Evolutionary conservation across 371 early-diverging fungal species (phyloP).

Genomic region (Ordospora colligata): DNA sequence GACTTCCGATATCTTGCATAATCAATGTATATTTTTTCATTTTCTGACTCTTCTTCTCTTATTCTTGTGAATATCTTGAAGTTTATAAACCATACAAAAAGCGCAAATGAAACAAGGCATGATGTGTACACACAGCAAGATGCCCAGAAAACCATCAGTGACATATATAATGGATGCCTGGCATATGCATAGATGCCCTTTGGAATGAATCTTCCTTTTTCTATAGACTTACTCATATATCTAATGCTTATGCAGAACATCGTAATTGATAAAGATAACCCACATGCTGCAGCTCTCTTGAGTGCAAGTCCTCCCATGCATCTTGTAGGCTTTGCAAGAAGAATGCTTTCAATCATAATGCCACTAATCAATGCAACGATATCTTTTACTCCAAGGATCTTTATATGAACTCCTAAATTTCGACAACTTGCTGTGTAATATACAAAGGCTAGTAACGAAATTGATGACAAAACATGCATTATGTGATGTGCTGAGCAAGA

Average conservation of each 20-base stretch:
- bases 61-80: background rate
- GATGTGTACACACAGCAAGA: background rate
- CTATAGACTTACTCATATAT: background rate
- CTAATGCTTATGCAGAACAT: background rate
- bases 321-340: background rate
- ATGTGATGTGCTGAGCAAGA: background rate
- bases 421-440: background rate
- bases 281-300: background rate
- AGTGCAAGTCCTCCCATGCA: background rate
- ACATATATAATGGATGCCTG: background rate
- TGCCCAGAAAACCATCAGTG: background rate
- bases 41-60: background rate
- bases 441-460: background rate
- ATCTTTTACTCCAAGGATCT: background rate
- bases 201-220: background rate
- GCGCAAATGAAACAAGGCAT: background rate
- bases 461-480: background rate
- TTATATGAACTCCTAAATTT: background rate
- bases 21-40: background rate
- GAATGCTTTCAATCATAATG: background rate
- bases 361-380: background rate
- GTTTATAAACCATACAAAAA: conserved; percentile 1
- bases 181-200: background rate
- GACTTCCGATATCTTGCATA: background rate
- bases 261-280: background rate